Evolutionary conservation across 2,329 filamentous ascomycete genomes (phyloP).

Genomic region (Verticillium klebahnii): DNA sequence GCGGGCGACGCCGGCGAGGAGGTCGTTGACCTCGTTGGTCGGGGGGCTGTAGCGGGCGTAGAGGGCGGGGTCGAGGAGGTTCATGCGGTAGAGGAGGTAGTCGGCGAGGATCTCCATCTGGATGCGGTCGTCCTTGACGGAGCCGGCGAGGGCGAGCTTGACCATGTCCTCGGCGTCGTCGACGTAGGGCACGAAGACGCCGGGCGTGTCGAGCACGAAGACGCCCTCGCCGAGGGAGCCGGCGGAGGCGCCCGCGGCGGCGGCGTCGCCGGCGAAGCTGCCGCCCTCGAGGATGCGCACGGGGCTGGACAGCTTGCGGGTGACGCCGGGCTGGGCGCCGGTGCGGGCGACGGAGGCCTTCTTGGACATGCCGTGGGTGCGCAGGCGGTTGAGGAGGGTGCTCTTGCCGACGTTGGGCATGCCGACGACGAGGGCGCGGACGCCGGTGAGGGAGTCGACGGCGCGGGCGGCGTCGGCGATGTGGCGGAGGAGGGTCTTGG

Average conservation of each 20-base stretch:
- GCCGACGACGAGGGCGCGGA: slow-evolving; percentile 81
- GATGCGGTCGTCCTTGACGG: slow-evolving; percentile 85
- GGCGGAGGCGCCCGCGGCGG: slow-evolving; percentile 6
- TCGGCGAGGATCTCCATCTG: slow-evolving; percentile 75
- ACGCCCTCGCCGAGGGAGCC: slow-evolving; percentile 52
- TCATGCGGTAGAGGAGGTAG: slow-evolving; percentile 84
- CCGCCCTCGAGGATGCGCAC: slow-evolving; percentile 63
- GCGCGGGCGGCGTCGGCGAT: slow-evolving; percentile 25
- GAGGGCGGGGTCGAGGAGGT: slow-evolving; percentile 55
- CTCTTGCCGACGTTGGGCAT: slow-evolving; percentile 99
- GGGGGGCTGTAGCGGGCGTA: slow-evolving; percentile 63
- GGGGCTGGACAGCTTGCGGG: slow-evolving; percentile 74
- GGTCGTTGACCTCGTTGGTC: slow-evolving; percentile 76
- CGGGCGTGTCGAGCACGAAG: slow-evolving; percentile 87
- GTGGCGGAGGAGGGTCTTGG: slow-evolving; percentile 32
- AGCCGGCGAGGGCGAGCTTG: slow-evolving; percentile 86
- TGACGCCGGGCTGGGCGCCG: slow-evolving; percentile 84
- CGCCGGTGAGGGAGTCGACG: slow-evolving; percentile 65
- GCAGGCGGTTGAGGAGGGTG: slow-evolving; percentile 83
- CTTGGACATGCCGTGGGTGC: slow-evolving; percentile 57
- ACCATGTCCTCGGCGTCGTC: slow-evolving; percentile 83
- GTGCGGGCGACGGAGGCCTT: slow-evolving; percentile 69
- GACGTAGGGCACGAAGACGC: slow-evolving; percentile 92
- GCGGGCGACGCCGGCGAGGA: slow-evolving; percentile 66
- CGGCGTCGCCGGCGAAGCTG: slow-evolving; percentile 14